Conservation (phyloP, 2,329 filamentous ascomycete species). For the Stachybotrys echinatus region DNA sequence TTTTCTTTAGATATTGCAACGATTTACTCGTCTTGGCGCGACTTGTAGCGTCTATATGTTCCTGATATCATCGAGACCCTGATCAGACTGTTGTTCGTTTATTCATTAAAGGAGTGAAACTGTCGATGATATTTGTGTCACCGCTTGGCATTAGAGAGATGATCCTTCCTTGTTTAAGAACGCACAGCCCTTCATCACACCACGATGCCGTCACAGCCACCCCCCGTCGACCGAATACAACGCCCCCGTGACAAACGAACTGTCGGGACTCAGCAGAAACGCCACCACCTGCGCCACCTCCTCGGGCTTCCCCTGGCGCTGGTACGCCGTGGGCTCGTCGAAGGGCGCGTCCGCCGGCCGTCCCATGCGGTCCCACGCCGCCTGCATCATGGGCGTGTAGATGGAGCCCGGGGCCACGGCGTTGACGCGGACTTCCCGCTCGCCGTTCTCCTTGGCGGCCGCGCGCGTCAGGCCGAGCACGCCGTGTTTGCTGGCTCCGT, state of each 20-base stretch:
- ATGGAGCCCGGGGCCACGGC: constrained; percentile 44
- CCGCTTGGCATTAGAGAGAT: too few species aligned
- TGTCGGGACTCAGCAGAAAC: constrained; percentile 29
- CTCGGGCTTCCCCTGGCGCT: constrained; percentile 36
- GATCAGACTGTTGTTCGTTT: too few species aligned
- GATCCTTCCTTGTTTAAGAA: too few species aligned
- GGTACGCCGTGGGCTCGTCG: constrained; percentile 35
- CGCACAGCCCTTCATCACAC: neutral
- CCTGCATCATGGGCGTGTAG: constrained; percentile 43
- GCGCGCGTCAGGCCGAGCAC: constrained; percentile 29
- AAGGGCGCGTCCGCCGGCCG: constrained; percentile 31
- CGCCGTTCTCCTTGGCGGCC: constrained; percentile 33
- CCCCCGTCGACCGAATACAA: constrained; percentile 41
- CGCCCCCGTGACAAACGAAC: constrained; percentile 28
- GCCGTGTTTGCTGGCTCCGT: constrained; percentile 33
- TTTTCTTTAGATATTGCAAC: too few species aligned
- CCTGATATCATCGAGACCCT: too few species aligned
- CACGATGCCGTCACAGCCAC: constrained; percentile 22
- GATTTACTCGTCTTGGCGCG: too few species aligned
- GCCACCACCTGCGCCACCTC: constrained; percentile 27
- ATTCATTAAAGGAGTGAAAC: too few species aligned
- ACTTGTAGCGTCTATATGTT: too few species aligned
- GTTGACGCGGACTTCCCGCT: constrained; percentile 38
- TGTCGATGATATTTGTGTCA: too few species aligned
- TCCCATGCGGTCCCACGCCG: constrained; percentile 29